Evolutionary conservation across 169 alveolate species (phyloP), one percentile per base, ranked within the genome.

Genomic region (Toxoplasma gondii): DNA sequence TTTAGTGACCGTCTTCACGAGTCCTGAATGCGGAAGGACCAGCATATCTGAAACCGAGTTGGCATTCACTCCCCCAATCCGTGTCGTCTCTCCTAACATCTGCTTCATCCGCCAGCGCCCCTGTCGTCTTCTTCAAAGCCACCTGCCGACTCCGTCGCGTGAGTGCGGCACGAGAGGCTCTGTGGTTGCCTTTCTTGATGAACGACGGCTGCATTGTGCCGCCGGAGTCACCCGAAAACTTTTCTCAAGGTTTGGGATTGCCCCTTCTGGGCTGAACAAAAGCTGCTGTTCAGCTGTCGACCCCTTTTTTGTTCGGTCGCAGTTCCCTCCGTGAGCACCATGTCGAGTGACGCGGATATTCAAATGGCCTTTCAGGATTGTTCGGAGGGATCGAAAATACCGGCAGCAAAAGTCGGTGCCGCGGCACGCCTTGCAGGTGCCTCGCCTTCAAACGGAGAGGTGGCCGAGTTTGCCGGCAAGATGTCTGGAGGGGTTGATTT

Each of bases 351-450:
- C 27, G 67, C n/a, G 10, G 90, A 82, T 19, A 41, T 39, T 36
- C 90, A 82, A 41, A 31, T 49, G 43, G 90, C 90, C 0, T 82
- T 82, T 41, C 69, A 39, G 67, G 69, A 82, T 17, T 41, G 54
- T 29, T 7, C 58, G 34, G n/a, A 10, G 22, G 36, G 67, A 22
- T 16, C n/a, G 38, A 41, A 12, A 41, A 29, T 82, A 0, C 90
- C 90, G 4, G 90, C 90, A 31, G 67, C 54, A 19, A 82, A 82
- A 43, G 31, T 82, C 0, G 90, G 90, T 31, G 41, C 5, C 34
- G 90, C 90, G 90, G 90, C 90, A 34, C 90, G 90, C 10, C 90
- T 82, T 38, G 90, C 90, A 12, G 90, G 90, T 67, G 90, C 90
- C 27, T 41, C 69, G 19, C 90, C 90, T 29, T 82, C 90, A 22